Percentiles rank a stretch among this genome's conserved stretches.
phyloP scores from a whole-genome alignment of 208 protist species.

The Trypanosoma rangeli region DNA sequence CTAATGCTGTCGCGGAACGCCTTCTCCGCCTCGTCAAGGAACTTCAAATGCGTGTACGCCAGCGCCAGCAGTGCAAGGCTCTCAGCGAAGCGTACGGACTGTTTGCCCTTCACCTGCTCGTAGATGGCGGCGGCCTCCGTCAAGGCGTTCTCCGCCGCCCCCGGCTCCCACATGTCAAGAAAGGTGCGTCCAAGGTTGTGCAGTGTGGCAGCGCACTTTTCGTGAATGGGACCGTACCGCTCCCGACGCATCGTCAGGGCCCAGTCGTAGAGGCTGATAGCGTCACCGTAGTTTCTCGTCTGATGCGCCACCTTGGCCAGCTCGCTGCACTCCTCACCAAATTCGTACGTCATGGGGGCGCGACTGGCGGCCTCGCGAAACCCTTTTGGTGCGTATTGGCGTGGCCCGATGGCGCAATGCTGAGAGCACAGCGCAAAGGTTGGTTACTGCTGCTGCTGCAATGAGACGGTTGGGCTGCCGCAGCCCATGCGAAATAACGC shows the following conservation, averaged over 20 bases:
- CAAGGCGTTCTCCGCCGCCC: slow-evolving; percentile 85
- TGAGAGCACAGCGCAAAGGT: slow-evolving; percentile 28
- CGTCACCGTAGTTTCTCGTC: slow-evolving; percentile 89
- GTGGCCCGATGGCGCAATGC: slow-evolving; percentile 68
- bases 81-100: slow-evolving; percentile 81
- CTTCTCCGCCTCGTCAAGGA: slow-evolving; percentile 89
- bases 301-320: slow-evolving; percentile 81
- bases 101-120: slow-evolving; percentile 71
- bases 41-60: slow-evolving; percentile 82
- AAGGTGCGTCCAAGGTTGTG: slow-evolving; percentile 89
- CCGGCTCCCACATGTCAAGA: slow-evolving; percentile 90
- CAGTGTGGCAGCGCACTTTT: slow-evolving; percentile 78
- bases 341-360: slow-evolving; percentile 83
- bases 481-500: background rate
- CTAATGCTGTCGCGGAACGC: slow-evolving; percentile 89
- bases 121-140: slow-evolving; percentile 89
- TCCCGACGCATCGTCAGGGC: slow-evolving; percentile 79
- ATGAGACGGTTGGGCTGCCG: slow-evolving; percentile 8
- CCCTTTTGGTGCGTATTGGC: slow-evolving; percentile 84
- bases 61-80: slow-evolving; percentile 81
- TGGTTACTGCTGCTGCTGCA: background rate
- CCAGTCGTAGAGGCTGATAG: slow-evolving; percentile 85
- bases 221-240: slow-evolving; percentile 82
- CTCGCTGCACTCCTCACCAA: slow-evolving; percentile 85
- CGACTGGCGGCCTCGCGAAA: slow-evolving; percentile 80